phyloP scores from a whole-genome alignment of 2,329 filamentous ascomycete genomes.

The Calonectria fujianensis region DNA sequence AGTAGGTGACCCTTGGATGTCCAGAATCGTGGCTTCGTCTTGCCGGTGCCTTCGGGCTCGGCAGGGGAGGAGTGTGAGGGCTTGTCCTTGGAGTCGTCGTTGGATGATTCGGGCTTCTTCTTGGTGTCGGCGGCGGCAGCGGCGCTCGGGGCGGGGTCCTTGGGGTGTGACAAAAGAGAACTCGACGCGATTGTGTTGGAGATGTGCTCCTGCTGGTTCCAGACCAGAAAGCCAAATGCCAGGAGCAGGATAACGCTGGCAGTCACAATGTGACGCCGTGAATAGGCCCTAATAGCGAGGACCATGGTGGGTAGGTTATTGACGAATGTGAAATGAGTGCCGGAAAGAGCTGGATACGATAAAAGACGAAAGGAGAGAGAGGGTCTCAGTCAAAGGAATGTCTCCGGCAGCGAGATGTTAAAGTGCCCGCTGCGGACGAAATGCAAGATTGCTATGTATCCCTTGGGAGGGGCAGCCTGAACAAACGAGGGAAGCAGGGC shows the following conservation, averaged over 20 bases:
- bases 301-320: constrained; percentile 11
- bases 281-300: constrained; percentile 18
- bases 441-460: background rate
- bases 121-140: background rate
- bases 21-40: constrained; percentile 50
- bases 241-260: constrained; percentile 28
- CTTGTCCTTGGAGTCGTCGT: background rate
- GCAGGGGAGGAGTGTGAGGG: too few species aligned
- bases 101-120: constrained; percentile 13
- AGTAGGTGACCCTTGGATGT: constrained; percentile 47
- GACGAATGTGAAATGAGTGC: constrained; percentile 4
- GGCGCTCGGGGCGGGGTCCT: constrained; percentile 1
- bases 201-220: constrained; percentile 35
- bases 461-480: background rate
- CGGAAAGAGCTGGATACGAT: background rate
- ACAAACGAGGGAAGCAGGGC: background rate
- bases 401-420: background rate
- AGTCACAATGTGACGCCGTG: constrained; percentile 27
- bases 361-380: background rate
- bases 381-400: background rate
- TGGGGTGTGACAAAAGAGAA: constrained; percentile 10
- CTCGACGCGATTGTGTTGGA: constrained; percentile 20
- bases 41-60: background rate
- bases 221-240: constrained; percentile 30
- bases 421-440: background rate